Evolutionary conservation across 2,329 filamentous ascomycete genomes (phyloP), one percentile per base, ranked within the genome.

Genomic region (Aspergillus oerlinghausenensis): DNA sequence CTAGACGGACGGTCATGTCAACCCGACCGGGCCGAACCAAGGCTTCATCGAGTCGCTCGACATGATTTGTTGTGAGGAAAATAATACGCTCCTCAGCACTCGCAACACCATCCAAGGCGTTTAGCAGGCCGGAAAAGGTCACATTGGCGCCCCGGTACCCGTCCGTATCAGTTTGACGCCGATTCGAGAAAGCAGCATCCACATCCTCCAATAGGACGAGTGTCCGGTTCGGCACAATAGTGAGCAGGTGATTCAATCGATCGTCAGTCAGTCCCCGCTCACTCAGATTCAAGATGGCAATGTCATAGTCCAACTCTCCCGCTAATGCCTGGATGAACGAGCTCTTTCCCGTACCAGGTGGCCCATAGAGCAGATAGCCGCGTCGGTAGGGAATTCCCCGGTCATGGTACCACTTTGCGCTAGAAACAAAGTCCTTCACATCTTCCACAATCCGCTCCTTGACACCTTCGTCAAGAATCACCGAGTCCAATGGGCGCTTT

Each of bases 311-410:
- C 55, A 97, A 76, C 68, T 94, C 87, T n/a, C 92, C 93, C 0
- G 94, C 94, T 45, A 99, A 78, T 0, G 94, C 92, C 73, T 97
- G 92, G 60, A 99, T 97, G 65, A 99, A 97, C 0, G 91, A 96
- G 59, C 89, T 97, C 78, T 96, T 97, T 38, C 91, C 95, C 45
- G 89, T 96, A 0, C 92, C 92, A 0, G 92, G 92, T 3, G 92
- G 92, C 0, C 92, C 92, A 67, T 94, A 91, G 0, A 97, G 82
- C 7, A 97, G 81, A 69, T 97, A 97, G 0, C 92, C 93, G 55
- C 92, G 81, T 19, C 92, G 85, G 68, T 97, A 97, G 0, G 93
- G 93, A 61, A 97, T 96, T 2, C 92, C 93, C n/a, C 93, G 87
- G 67, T 96, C 91, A 51, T 92, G 84, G 69, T 97, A 97, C 92